Base-by-base conservation (phyloP, 768 basidiomycete genomes). In the Auricularia cornea region DNA sequence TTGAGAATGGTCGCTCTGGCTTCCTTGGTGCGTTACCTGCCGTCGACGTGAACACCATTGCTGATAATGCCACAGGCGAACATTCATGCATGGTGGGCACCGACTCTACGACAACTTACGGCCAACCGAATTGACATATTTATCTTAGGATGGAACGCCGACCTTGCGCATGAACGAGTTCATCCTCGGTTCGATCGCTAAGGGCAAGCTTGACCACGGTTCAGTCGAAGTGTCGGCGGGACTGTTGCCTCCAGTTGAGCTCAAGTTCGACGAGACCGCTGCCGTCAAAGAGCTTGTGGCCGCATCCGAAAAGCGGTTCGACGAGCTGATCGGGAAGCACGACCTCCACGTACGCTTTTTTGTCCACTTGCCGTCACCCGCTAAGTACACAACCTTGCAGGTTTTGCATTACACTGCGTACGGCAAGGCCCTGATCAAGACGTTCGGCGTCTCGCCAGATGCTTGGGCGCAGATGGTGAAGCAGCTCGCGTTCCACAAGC, bases 121-220 rank as follows among this genome's bases (percentile, higher is more conserved):
- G 51, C 3, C 32, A 28, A 3, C 14, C 51, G 72, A 57, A 59
- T 33, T 2, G 30, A 20, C 44, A 71, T 73, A 62, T n/a, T 74
- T 72, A 6, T 71, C 72, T 69, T 69, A 76, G 32, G 95, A 98
- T 70, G 96, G 96, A 23, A 98, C 94, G 1, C 91, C 97, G 3
- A 98, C 96, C 0, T 80, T 98, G 32, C 88, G 97, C 57, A 76
- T 98, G 82, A 98, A 97, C 78, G 97, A 99, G 72, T 99, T 94
- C 74, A 76, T 94, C 61, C 79, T 98, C 59, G 92, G 85, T 16
- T 82, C 88, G 0, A 77, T 98, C 41, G 87, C 85, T 2, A 76
- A 79, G 2, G 82, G 83, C 70, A 94, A 90, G 74, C 79, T 88
- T 64, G 86, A 93, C 67, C 84, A 96, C 23, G 91, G 92, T 5